These are phyloP conservation scores for Annulohypoxylon nitens DNA, from an alignment of 495 filamentous ascomycete genomes.

Conservation along the genomic window DNA sequence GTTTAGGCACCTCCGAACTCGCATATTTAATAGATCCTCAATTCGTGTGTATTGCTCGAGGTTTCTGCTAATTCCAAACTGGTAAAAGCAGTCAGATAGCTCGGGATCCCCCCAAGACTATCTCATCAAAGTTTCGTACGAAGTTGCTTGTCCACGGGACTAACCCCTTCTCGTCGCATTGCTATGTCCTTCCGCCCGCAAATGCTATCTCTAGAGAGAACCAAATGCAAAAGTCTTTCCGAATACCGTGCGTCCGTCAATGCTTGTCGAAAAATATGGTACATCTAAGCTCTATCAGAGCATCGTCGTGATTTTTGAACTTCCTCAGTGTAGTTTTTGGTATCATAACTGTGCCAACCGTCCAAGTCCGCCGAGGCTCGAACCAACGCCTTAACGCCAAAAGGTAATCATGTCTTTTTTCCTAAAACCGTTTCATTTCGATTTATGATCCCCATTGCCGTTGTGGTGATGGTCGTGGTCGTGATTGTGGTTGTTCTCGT, in stretches of 20 bases:
- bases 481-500: slow-evolving; percentile 62
- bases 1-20: slow-evolving; percentile 24
- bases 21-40: slow-evolving; percentile 5
- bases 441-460: slow-evolving; percentile 49
- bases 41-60: not conserved
- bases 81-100: not conserved
- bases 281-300: slow-evolving; percentile 38
- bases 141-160: not conserved
- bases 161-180: not conserved
- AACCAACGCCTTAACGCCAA: slow-evolving; percentile 50
- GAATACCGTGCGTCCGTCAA: slow-evolving; percentile 18
- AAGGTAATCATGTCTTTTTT: slow-evolving; percentile 18
- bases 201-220: slow-evolving; percentile 13
- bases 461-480: slow-evolving; percentile 59
- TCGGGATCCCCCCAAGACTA: not conserved
- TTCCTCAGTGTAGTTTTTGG: slow-evolving; percentile 32
- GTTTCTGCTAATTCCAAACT: not conserved
- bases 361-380: slow-evolving; percentile 20
- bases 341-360: slow-evolving; percentile 40
- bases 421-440: slow-evolving; percentile 40
- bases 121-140: not conserved
- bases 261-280: slow-evolving; percentile 34
- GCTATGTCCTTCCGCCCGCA: not conserved
- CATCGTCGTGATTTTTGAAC: slow-evolving; percentile 17
- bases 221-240: slow-evolving; percentile 11